phyloP scores from a whole-genome alignment of 139 green algal genomes.

The Chlorella sp. region DNA sequence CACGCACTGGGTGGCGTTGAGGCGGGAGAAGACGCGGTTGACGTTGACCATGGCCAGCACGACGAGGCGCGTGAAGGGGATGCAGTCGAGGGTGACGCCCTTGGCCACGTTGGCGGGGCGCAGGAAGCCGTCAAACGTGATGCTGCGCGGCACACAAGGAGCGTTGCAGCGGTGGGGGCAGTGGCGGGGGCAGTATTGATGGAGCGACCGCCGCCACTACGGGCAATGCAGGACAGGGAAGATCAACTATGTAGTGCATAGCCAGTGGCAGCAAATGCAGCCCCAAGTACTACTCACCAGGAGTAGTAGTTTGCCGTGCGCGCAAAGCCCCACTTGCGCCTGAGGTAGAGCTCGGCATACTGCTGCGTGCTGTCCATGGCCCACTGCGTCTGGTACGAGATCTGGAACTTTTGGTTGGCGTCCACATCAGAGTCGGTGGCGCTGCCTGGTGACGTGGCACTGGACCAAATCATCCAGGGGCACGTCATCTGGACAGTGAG shows the following conservation, averaged over 20 bases:
- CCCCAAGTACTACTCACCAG: no score
- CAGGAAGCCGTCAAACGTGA: no score
- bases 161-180: no score
- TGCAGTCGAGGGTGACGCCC: neutral
- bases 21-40: neutral
- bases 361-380: no score
- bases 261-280: no score
- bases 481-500: neutral
- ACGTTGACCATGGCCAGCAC: neutral
- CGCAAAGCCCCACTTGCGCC: no score
- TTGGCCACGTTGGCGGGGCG: no score
- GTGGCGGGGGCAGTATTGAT: no score
- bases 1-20: neutral
- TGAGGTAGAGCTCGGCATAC: no score
- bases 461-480: slow-evolving; percentile 6
- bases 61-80: neutral
- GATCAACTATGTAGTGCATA: no score
- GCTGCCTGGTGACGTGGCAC: neutral
- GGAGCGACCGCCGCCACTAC: neutral
- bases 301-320: no score
- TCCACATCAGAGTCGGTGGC: neutral
- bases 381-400: neutral
- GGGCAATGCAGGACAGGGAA: neutral
- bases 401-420: neutral
- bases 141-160: slow-evolving; percentile 1